Evolutionary conservation across 768 basidiomycete species (phyloP).

Genomic region (Suillus fuscotomentosus): DNA sequence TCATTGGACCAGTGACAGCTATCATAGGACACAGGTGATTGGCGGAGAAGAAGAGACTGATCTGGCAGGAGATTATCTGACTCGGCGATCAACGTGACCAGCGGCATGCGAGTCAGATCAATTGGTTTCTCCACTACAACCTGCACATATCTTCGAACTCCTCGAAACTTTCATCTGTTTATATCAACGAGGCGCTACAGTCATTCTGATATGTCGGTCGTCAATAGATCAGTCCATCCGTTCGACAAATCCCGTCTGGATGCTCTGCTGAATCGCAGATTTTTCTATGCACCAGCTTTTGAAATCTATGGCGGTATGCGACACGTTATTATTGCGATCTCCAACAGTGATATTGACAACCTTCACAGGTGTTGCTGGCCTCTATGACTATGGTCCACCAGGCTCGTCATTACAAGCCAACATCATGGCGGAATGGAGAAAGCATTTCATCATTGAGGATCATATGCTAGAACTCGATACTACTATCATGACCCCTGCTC

Average conservation of each 20-base stretch:
- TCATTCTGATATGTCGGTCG: slow-evolving; percentile 31
- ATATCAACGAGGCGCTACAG: slow-evolving; percentile 1
- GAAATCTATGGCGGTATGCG: slow-evolving; percentile 95
- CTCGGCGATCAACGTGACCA: slow-evolving; percentile 9
- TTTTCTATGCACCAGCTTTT: slow-evolving; percentile 98
- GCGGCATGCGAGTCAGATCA: slow-evolving; percentile 28
- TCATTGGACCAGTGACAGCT: not conserved
- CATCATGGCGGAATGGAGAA: slow-evolving; percentile 94
- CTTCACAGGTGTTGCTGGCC: slow-evolving; percentile 82
- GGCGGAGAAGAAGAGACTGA: slow-evolving; percentile 1
- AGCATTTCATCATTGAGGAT: slow-evolving; percentile 98
- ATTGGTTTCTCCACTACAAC: slow-evolving; percentile 5
- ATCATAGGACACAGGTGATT: not conserved
- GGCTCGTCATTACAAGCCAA: slow-evolving; percentile 96
- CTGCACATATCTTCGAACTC: not conserved
- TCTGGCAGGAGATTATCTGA: slow-evolving; percentile 10
- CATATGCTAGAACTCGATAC: slow-evolving; percentile 99
- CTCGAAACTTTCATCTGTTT: not conserved
- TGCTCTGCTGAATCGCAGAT: slow-evolving; percentile 81
- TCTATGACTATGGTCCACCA: slow-evolving; percentile 98
- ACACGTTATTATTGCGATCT: not conserved
- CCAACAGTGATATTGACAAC: not conserved
- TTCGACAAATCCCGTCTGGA: slow-evolving; percentile 90
- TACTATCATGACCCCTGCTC: slow-evolving; percentile 93
- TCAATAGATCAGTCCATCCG: slow-evolving; percentile 81